phyloP scores from a whole-genome alignment of 2,329 filamentous ascomycete genomes.

The Niveomyces coronatus region DNA sequence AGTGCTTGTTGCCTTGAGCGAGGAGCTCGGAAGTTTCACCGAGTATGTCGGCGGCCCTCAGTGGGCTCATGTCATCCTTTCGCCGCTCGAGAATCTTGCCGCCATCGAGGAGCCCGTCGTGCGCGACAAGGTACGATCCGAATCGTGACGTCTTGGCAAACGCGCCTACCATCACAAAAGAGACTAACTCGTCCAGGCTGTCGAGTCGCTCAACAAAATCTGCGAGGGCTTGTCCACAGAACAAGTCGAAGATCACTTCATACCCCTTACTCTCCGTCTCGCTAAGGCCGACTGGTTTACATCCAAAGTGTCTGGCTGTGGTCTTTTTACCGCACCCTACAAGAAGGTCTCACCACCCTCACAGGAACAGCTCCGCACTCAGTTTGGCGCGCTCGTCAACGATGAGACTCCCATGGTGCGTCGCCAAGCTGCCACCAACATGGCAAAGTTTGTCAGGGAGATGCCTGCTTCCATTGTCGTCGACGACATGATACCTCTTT shows the following conservation, averaged over 20 bases:
- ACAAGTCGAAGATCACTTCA: constrained; percentile 96
- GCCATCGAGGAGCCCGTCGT: constrained; percentile 98
- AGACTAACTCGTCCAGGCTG: constrained; percentile 51
- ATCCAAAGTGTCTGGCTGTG: constrained; percentile 95
- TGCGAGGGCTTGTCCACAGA: constrained; percentile 82
- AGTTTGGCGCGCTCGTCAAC: constrained; percentile 87
- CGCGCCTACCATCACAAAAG: neutral
- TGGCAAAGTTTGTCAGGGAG: constrained; percentile 95
- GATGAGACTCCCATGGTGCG: constrained; percentile 99
- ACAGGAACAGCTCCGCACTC: constrained; percentile 83
- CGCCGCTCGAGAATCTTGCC: constrained; percentile 92
- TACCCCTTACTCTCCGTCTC: constrained; percentile 87
- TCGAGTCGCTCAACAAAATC: constrained; percentile 99
- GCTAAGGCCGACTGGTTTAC: constrained; percentile 99
- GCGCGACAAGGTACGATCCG: constrained; percentile 72
- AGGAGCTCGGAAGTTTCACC: constrained; percentile 92
- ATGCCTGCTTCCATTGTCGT: constrained; percentile 88
- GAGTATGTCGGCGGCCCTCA: constrained; percentile 95
- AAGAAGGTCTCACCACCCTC: constrained; percentile 78
- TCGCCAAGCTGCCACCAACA: constrained; percentile 89
- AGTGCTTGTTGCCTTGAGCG: constrained; percentile 90
- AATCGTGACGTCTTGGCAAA: constrained; percentile 3
- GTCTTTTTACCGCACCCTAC: constrained; percentile 89
- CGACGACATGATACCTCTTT: constrained; percentile 97
- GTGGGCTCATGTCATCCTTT: constrained; percentile 90